Base-by-base conservation (phyloP, 1,139 yeast genomes). In the Yamadazyma pseudoaaseri region DNA sequence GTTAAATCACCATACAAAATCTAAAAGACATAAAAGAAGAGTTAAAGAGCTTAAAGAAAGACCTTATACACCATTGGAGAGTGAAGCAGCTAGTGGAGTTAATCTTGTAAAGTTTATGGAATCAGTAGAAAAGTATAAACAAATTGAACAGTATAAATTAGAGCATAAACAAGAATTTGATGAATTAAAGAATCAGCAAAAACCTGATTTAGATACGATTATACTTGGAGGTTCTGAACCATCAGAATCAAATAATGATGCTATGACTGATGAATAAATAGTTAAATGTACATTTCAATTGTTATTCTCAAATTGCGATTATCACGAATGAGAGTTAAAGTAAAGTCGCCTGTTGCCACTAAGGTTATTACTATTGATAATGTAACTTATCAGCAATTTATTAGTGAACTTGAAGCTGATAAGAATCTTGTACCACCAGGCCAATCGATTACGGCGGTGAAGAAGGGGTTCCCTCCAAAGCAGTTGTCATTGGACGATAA, bases 81-180 rank as follows among this genome's bases (percentile, higher is more conserved):
- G 95, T 23, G 89, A 87, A 51, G 96, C 96, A 26, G 97, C 96
- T 1, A 75, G 84, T 0, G 97, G 97, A 3, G 67, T 74, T 18
- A 82, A 86, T 55, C 68, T 89, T 58, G 68, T 69, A 32, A 81
- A 76, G 56, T 90, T 79, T 54, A 56, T 82, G 49, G 68, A 70
- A 37, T 70, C 77, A 35, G 86, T 82, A 18, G 81, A 81, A 42
- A 65, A 75, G 47, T 72, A 70, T 48, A 73, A 73, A 56, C 58
- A 56, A 33, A 44, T 59, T 34, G 74, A 70, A 41, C 56, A 56
- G 33, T 54, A 51, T 39, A 68, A 72, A 45, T 51, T 49, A n/a
- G 70, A 60, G 16, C 58, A 65, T 42, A 62, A 67, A 46, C 58
- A 49, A 24, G 73, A 63, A 33, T 58, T 58, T 33, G 70, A 64